A percentile compares a stretch with the other conserved stretches of the same genome.
These are phyloP conservation scores for Coemansia sp. DNA, from an alignment of 192 early-diverging fungal genomes.

Conservation along the genomic window DNA sequence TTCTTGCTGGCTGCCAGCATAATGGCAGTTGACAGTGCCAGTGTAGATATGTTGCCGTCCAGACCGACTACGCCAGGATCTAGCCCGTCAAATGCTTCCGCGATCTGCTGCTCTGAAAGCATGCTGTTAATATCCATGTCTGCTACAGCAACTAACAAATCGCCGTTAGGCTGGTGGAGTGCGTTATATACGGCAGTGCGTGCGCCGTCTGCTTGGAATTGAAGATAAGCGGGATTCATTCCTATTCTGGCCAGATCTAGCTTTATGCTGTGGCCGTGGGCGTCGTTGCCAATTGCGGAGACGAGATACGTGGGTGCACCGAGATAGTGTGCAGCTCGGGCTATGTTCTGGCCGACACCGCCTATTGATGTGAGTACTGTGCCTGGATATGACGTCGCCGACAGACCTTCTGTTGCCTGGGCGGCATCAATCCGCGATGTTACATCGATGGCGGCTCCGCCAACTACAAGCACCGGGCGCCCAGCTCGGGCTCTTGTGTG, in stretches of 20 bases:
- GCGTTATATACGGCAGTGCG: conserved; percentile 84
- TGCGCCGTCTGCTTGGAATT: conserved; percentile 19
- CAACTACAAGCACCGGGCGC: conserved; percentile 74
- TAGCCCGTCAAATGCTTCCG: conserved; percentile 11
- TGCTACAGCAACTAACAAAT: conserved; percentile 79
- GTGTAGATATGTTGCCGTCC: conserved; percentile 71
- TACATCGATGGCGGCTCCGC: conserved; percentile 87
- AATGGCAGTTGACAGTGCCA: conserved; percentile 54
- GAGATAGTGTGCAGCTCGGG: conserved; percentile 71
- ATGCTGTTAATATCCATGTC: conserved; percentile 87
- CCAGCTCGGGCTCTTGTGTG: neutral
- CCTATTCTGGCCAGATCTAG: conserved; percentile 58
- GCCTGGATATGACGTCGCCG: conserved; percentile 77
- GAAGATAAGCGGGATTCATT: conserved; percentile 58
- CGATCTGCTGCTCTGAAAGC: conserved; percentile 35
- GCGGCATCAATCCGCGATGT: conserved; percentile 27
- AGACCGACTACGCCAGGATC: conserved; percentile 59
- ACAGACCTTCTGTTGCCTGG: neutral
- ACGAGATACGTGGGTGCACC: conserved; percentile 67
- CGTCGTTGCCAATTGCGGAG: conserved; percentile 73
- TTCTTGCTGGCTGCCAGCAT: conserved; percentile 23
- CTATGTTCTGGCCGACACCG: conserved; percentile 93
- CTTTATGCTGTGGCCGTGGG: conserved; percentile 59
- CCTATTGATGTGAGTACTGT: conserved; percentile 66
- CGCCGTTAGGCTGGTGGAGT: conserved; percentile 69